These are phyloP conservation scores for Calonectria montana DNA, from an alignment of 2,329 filamentous ascomycete species.

Conservation along the genomic window DNA sequence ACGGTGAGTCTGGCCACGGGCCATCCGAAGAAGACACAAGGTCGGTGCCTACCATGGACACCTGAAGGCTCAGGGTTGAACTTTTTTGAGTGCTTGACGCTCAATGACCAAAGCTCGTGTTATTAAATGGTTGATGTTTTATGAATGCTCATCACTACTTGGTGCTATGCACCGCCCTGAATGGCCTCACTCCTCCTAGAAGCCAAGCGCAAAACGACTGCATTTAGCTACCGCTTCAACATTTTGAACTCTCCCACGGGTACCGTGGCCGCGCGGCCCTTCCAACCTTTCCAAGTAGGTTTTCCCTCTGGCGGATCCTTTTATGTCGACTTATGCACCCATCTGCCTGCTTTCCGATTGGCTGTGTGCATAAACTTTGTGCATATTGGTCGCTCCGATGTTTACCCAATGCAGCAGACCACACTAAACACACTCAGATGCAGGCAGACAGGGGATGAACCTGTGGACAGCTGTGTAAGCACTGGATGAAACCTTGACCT, in stretches of 20 bases:
- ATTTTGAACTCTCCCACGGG: constrained; percentile 29
- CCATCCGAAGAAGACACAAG: neutral
- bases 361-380: neutral
- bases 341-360: constrained; percentile 9
- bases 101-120: neutral
- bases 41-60: neutral
- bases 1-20: neutral
- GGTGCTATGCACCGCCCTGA: neutral
- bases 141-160: neutral
- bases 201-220: constrained; percentile 29
- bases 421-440: neutral
- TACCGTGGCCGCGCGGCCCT: constrained; percentile 28
- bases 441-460: constrained; percentile 6
- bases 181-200: constrained; percentile 27
- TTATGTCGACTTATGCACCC: constrained; percentile 3
- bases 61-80: constrained; percentile 4
- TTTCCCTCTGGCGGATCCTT: constrained; percentile 24
- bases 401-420: constrained; percentile 6
- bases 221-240: constrained; percentile 32
- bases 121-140: neutral
- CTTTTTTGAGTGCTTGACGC: neutral
- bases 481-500: constrained; percentile 7
- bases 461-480: neutral
- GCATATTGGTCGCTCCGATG: neutral
- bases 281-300: constrained; percentile 24